Conservation (phyloP, 768 basidiomycete species). For the Leucocoprinus leucothites region DNA sequence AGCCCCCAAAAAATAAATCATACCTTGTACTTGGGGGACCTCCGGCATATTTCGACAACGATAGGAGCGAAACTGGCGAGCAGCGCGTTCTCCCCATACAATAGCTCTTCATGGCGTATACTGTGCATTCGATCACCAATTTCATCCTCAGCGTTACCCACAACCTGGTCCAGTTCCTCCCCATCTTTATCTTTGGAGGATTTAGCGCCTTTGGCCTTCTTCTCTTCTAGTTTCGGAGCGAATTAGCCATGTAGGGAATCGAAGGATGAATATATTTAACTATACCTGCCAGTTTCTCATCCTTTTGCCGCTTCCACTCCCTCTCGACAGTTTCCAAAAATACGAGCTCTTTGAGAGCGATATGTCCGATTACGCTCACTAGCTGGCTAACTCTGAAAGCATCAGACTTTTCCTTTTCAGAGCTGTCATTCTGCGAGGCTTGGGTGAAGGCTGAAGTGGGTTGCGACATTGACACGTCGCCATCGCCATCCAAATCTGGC, state of each 20-base stretch:
- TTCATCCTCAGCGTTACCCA: conserved; percentile 97
- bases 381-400: conserved; percentile 90
- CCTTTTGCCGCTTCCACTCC: conserved; percentile 96
- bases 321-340: conserved; percentile 94
- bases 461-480: conserved; percentile 11
- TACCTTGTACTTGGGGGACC: conserved; percentile 90
- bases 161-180: conserved; percentile 96
- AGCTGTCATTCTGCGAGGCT: conserved; percentile 24
- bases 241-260: background rate
- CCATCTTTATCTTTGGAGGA: conserved; percentile 57
- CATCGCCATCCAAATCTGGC: background rate
- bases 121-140: conserved; percentile 89
- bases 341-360: conserved; percentile 96
- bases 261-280: conserved; percentile 1
- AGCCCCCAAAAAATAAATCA: conserved; percentile 14
- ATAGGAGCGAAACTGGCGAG: conserved; percentile 86
- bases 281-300: conserved; percentile 78
- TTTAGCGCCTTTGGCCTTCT: conserved; percentile 35
- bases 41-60: conserved; percentile 86
- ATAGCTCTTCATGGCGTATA: conserved; percentile 82
- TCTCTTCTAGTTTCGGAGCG: conserved; percentile 46
- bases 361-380: conserved; percentile 94
- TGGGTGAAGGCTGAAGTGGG: conserved; percentile 23
- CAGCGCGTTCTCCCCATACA: conserved; percentile 81
- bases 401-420: conserved; percentile 62